Percentiles rank a stretch among this genome's conserved stretches.
Conservation (phyloP, 139 green algal genomes). For the Auxenochlorella protothecoides region DNA sequence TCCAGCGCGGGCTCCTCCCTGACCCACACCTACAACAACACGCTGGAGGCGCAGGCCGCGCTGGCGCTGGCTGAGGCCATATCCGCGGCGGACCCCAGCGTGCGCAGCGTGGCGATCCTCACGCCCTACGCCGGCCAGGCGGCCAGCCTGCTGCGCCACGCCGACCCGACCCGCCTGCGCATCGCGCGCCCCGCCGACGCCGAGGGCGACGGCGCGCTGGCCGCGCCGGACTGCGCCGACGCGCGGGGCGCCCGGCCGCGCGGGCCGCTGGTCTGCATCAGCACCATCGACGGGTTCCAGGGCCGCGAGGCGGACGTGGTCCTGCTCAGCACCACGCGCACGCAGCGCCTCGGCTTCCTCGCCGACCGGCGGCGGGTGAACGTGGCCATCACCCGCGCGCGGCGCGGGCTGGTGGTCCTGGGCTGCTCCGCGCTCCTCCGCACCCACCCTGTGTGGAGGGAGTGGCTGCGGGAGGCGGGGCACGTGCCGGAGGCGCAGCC, state of each 20-base stretch:
- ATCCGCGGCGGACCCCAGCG: constrained; percentile 18
- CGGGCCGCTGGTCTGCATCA: neutral
- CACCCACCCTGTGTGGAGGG: constrained; percentile 22
- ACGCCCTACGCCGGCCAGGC: constrained; percentile 73
- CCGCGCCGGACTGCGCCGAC: neutral
- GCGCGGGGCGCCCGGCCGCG: neutral
- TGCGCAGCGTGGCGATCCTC: constrained; percentile 55
- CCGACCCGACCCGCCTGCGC: neutral
- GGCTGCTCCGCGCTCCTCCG: constrained; percentile 34
- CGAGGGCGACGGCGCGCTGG: constrained; percentile 1
- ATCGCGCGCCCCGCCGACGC: constrained; percentile 5
- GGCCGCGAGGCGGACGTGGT: constrained; percentile 87
- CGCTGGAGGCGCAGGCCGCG: constrained; percentile 45
- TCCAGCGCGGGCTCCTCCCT: neutral
- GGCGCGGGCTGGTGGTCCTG: constrained; percentile 64
- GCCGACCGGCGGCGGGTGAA: constrained; percentile 75
- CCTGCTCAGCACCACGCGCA: constrained; percentile 77
- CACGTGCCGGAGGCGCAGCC: neutral
- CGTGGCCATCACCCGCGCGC: constrained; percentile 78
- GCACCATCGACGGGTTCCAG: constrained; percentile 53
- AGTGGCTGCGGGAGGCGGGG: constrained; percentile 29
- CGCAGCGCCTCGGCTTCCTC: constrained; percentile 69
- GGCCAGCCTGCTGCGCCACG: constrained; percentile 3
- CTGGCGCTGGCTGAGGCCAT: constrained; percentile 24
- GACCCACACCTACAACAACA: constrained; percentile 42